phyloP scores from a whole-genome alignment of 495 filamentous ascomycete genomes.

The Neurospora sp. region DNA sequence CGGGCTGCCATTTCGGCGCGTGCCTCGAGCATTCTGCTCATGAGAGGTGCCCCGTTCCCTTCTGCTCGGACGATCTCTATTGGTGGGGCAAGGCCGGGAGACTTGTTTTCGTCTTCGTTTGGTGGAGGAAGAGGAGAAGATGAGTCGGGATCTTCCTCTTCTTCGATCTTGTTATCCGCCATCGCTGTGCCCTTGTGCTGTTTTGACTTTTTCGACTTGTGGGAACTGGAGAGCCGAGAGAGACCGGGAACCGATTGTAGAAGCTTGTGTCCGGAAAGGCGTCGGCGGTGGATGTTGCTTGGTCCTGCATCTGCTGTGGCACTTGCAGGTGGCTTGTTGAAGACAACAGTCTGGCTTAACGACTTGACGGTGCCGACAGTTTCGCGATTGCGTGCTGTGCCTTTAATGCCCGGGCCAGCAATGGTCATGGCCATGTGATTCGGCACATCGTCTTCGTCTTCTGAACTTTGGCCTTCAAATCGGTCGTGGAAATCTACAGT shows the following conservation, averaged over 20 bases:
- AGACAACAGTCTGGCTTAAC: not conserved
- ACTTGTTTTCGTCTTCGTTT: not conserved
- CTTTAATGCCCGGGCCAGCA: slow-evolving; percentile 6
- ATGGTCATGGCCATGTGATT: slow-evolving; percentile 22
- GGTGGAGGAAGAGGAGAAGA: not conserved
- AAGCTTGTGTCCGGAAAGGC: slow-evolving; percentile 18
- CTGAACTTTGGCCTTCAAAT: slow-evolving; percentile 72
- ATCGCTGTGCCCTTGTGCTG: slow-evolving; percentile 14
- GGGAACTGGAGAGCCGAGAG: slow-evolving; percentile 18
- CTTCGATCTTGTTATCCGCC: slow-evolving; percentile 11
- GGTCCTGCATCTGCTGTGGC: not conserved
- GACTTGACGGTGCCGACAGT: not conserved
- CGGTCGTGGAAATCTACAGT: slow-evolving; percentile 67
- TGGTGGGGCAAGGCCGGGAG: slow-evolving; percentile 8
- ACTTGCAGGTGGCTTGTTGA: not conserved
- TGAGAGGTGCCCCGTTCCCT: slow-evolving; percentile 50
- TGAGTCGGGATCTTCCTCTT: slow-evolving; percentile 4
- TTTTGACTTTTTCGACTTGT: slow-evolving; percentile 30
- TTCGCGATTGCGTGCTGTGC: not conserved
- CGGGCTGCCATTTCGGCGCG: slow-evolving; percentile 50
- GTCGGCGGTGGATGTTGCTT: not conserved
- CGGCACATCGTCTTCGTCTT: slow-evolving; percentile 47
- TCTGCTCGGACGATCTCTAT: slow-evolving; percentile 25
- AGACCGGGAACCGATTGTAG: slow-evolving; percentile 49
- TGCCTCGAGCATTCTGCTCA: slow-evolving; percentile 80